These are phyloP conservation scores for Tetrahymena elliotti DNA, from an alignment of 73 alveolate genomes.

Conservation along the genomic window DNA sequence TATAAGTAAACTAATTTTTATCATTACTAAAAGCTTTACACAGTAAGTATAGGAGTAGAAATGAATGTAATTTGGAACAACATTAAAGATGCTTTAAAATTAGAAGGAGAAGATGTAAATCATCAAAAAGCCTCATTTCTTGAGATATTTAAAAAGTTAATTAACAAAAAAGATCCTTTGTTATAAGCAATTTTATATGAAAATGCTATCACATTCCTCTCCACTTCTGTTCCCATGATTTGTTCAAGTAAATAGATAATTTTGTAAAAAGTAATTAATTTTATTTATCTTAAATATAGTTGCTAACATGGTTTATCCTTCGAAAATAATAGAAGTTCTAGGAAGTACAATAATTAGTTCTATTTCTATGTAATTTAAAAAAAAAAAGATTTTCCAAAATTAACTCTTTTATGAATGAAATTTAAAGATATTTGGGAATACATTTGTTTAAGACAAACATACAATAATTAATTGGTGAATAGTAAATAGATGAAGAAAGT, in stretches of 20 bases:
- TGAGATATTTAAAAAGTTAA: neutral
- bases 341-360: neutral
- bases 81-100: neutral
- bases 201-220: neutral
- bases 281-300: neutral
- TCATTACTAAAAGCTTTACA: neutral
- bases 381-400: neutral
- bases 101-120: neutral
- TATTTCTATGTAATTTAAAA: neutral
- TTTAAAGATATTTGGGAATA: neutral
- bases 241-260: neutral
- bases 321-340: neutral
- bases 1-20: neutral
- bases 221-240: neutral
- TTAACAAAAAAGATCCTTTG: neutral
- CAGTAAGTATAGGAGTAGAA: neutral
- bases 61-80: neutral
- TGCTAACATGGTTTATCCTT: neutral
- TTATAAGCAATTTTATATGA: neutral
- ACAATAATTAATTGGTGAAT: neutral
- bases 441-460: neutral
- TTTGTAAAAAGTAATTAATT: neutral
- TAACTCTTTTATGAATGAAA: neutral
- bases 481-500: neutral
- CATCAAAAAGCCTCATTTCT: neutral